These are phyloP conservation scores for Phylloporus arenicola DNA, from an alignment of 768 basidiomycete species.

Conservation along the genomic window DNA sequence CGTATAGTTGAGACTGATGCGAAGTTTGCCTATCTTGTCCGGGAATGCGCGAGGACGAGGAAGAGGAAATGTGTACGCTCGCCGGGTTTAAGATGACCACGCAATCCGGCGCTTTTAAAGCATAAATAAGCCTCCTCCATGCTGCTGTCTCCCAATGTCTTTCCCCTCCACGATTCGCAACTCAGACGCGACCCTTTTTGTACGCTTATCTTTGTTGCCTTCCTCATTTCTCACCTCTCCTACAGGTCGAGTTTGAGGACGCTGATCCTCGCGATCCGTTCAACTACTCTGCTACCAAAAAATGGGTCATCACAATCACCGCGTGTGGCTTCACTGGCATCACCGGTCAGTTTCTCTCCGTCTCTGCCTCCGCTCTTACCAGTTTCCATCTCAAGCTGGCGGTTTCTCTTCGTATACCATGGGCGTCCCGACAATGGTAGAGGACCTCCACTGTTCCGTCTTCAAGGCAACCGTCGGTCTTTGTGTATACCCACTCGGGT, in stretches of 20 bases:
- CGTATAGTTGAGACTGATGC: not conserved
- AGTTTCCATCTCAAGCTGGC: slow-evolving; percentile 35
- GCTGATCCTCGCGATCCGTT: slow-evolving; percentile 38
- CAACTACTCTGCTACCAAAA: slow-evolving; percentile 33
- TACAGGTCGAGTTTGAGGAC: slow-evolving; percentile 38
- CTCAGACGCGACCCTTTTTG: slow-evolving; percentile 10
- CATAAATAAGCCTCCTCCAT: slow-evolving; percentile 10
- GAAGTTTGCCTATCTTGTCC: no score
- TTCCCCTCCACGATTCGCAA: slow-evolving; percentile 14
- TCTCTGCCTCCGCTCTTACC: not conserved
- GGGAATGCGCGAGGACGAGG: not conserved
- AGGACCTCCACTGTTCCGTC: slow-evolving; percentile 38
- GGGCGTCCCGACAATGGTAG: slow-evolving; percentile 53
- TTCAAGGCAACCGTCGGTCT: slow-evolving; percentile 46
- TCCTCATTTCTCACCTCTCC: not conserved
- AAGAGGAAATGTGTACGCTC: not conserved
- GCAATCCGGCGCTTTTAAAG: not conserved
- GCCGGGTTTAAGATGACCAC: slow-evolving; percentile 11
- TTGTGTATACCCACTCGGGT: slow-evolving; percentile 54
- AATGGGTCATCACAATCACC: slow-evolving; percentile 38
- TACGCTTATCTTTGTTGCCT: not conserved
- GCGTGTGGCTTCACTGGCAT: slow-evolving; percentile 32
- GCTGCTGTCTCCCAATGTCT: slow-evolving; percentile 5
- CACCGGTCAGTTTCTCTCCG: slow-evolving; percentile 20
- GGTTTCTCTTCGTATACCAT: slow-evolving; percentile 48